Evolutionary conservation across 257 asterid species (phyloP), one percentile per base, ranked within the genome.

Genomic region (Solanum neorickii): DNA sequence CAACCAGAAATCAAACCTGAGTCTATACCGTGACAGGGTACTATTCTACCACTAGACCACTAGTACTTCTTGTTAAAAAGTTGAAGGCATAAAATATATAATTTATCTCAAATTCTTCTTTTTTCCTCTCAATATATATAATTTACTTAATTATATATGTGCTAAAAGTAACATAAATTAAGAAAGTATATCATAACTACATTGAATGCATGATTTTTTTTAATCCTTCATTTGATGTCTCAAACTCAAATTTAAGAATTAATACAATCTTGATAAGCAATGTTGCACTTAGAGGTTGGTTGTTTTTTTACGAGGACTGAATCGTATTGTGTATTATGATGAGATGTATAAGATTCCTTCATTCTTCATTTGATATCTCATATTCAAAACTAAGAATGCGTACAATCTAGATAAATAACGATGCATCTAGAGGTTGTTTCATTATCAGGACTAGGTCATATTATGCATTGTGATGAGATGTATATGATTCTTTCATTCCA

Each of bases 31-130:
- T 94, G 94, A 93, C 94, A 93, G 94, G 93, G 94, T 93, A 94
- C 93, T 95, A 94, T 92, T 93, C 96, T 92, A 94, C 96, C 97
- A 95, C 96, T 93, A 93, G 96, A 94, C 96, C 95, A 93, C 94
- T 94, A 93, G 94, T 94, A 96, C 97, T 68, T n/a, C 2, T 0
- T 37, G 39, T 0, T 15, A 9, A 10, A 59, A 31, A 0, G 5
- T 8, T 8, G 13, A 27, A 21, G 27, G 14, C 27, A 9, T 9
- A 60, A 23, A 3, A 23, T 1, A 21, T 2, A 60, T 21, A 60
- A 21, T 21, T 10, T 3, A 60, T 21, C 1, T 2, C 7, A 2
- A 21, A 60, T 60, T 60, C 68, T 6, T 16, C 9, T 16, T 52
- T 49, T 16, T 60, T 2, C 27, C 6, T 9, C 29, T 21, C 68